These are phyloP conservation scores for Neurospora sp. DNA, from an alignment of 495 filamentous ascomycete species.

Conservation along the genomic window DNA sequence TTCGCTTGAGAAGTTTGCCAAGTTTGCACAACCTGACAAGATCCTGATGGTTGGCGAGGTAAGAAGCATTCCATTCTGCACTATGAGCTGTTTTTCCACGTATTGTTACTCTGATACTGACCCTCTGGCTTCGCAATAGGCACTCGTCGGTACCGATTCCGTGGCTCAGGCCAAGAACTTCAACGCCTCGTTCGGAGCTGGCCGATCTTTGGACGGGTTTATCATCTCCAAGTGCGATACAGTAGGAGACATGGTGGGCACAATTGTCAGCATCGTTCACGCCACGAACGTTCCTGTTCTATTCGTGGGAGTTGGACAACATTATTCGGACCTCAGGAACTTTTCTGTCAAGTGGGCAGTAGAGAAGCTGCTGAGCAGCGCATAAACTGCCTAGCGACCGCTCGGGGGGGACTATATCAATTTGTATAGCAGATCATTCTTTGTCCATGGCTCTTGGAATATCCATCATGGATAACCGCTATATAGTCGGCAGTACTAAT, in stretches of 20 bases:
- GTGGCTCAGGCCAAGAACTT: constrained; percentile 95
- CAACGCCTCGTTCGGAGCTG: constrained; percentile 79
- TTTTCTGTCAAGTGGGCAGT: constrained; percentile 90
- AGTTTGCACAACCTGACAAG: constrained; percentile 91
- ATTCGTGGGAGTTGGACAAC: constrained; percentile 90
- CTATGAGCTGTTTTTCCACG: background rate
- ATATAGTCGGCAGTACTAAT: background rate
- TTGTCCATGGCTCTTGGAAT: background rate
- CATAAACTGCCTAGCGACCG: background rate
- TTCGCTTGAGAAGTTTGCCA: constrained; percentile 90
- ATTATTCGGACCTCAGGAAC: constrained; percentile 90
- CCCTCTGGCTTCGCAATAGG: constrained; percentile 27
- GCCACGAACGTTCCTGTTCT: constrained; percentile 91
- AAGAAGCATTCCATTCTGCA: constrained; percentile 7
- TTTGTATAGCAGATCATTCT: background rate
- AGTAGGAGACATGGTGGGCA: constrained; percentile 97
- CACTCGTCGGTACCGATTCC: constrained; percentile 85
- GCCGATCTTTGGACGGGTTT: constrained; percentile 78
- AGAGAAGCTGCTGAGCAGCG: constrained; percentile 51
- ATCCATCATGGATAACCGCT: background rate
- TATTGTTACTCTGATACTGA: constrained; percentile 3
- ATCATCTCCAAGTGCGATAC: constrained; percentile 99
- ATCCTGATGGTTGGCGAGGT: constrained; percentile 97
- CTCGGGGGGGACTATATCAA: background rate
- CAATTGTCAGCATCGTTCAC: constrained; percentile 93